These are phyloP conservation scores for Aspergillus bridgeri DNA, from an alignment of 495 filamentous ascomycete genomes.

Conservation along the genomic window DNA sequence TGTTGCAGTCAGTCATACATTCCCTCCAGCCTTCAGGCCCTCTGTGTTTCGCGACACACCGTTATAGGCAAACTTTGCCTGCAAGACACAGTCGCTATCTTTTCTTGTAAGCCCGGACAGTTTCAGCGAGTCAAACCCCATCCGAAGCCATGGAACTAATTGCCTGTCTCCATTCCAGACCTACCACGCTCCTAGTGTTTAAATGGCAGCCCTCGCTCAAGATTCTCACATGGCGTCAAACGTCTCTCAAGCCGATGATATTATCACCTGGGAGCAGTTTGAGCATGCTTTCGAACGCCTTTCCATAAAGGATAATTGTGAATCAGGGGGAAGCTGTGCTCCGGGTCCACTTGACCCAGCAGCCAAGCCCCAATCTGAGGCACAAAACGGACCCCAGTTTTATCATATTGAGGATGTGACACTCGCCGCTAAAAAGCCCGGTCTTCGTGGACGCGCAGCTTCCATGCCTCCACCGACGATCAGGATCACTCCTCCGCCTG, in stretches of 20 bases:
- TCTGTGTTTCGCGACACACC: background rate
- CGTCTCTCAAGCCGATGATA: background rate
- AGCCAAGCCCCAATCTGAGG: background rate
- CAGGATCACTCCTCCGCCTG: background rate
- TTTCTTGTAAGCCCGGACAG: background rate
- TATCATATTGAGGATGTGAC: background rate
- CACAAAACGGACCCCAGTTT: background rate
- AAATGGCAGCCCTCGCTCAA: background rate
- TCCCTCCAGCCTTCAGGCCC: background rate
- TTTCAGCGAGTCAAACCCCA: background rate
- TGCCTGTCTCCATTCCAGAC: background rate
- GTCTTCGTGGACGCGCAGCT: background rate
- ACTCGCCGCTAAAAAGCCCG: background rate
- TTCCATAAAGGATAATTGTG: background rate
- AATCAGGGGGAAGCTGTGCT: background rate
- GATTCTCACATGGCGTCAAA: background rate
- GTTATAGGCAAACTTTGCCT: background rate
- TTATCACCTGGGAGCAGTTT: constrained; percentile 12
- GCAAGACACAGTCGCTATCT: background rate
- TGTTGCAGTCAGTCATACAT: background rate
- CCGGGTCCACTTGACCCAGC: background rate
- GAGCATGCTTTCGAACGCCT: constrained; percentile 4
- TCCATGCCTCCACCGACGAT: background rate
- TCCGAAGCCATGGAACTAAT: background rate
- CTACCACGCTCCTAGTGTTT: background rate